Percentiles rank a stretch among this genome's conserved stretches.
Evolutionary conservation across 306 rosid species (phyloP).

Genomic region (Pyrus betulifolia): DNA sequence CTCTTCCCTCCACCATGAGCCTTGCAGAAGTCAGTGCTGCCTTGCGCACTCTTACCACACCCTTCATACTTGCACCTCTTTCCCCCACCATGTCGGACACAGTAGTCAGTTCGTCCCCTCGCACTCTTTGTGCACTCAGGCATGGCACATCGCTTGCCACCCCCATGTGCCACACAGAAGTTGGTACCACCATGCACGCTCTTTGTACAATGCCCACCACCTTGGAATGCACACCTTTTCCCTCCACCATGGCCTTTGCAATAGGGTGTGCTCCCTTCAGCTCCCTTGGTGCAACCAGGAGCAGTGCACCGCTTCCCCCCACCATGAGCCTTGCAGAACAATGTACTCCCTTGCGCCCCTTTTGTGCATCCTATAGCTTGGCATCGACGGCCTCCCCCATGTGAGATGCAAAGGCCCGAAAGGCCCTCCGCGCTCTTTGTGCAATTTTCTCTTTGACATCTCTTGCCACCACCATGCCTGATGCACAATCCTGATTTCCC

Average conservation of each 20-base stretch:
- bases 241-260: conserved; percentile 98
- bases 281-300: conserved; percentile 89
- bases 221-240: conserved; percentile 77
- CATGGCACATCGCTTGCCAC: conserved; percentile 89
- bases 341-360: conserved; percentile 96
- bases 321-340: conserved; percentile 96
- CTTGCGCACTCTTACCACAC: conserved; percentile 96
- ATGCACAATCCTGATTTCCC: conserved; percentile 94
- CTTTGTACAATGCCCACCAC: conserved; percentile 73
- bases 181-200: conserved; percentile 96
- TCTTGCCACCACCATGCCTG: conserved; percentile 94
- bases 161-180: conserved; percentile 95
- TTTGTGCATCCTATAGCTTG: conserved; percentile 74
- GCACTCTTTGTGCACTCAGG: conserved; percentile 90
- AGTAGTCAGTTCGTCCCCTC: conserved; percentile 88
- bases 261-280: conserved; percentile 89
- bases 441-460: conserved; percentile 86
- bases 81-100: conserved; percentile 96
- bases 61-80: conserved; percentile 80
- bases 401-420: conserved; percentile 93
- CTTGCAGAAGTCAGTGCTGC: conserved; percentile 91
- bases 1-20: conserved; percentile 99
- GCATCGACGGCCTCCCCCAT: conserved; percentile 95
- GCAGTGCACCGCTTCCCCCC: conserved; percentile 89
- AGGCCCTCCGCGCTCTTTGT: conserved; percentile 94